Percentiles rank a stretch among this genome's conserved stretches.
Evolutionary conservation across 2,329 filamentous ascomycete species (phyloP).

Genomic region (Helotiales sp.): DNA sequence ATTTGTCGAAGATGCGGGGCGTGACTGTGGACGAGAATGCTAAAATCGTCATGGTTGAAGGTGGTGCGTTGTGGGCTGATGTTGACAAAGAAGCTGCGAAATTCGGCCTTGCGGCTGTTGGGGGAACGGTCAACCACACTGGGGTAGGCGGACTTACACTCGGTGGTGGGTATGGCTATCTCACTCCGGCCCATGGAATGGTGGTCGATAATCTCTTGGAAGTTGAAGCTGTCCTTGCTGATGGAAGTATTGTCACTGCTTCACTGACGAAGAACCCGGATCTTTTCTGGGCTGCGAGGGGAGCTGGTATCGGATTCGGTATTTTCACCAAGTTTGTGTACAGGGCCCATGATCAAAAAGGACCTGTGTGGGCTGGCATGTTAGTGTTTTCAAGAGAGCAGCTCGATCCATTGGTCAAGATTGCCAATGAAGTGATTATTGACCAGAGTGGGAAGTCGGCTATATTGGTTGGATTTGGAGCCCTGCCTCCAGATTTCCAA

Average conservation of each 20-base stretch:
- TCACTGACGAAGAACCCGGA: conserved; percentile 38
- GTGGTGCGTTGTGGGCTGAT: conserved; percentile 30
- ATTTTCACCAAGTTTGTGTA: conserved; percentile 29
- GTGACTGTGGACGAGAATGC: conserved; percentile 22
- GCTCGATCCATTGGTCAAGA: conserved; percentile 25
- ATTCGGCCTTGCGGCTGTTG: conserved; percentile 28
- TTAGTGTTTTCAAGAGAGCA: conserved; percentile 25
- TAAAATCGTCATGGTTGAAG: conserved; percentile 24
- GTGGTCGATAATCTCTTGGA: conserved; percentile 32
- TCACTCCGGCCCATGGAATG: conserved; percentile 49
- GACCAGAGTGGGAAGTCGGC: conserved; percentile 13
- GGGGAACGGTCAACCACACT: conserved; percentile 30
- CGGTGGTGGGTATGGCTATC: conserved; percentile 53
- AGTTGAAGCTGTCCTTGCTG: conserved; percentile 42
- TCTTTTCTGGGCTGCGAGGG: conserved; percentile 44
- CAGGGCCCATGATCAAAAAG: conserved; percentile 23
- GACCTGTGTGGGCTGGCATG: conserved; percentile 21
- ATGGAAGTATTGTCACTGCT: conserved; percentile 39
- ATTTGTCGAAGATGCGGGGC: conserved; percentile 31
- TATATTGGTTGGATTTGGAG: conserved; percentile 14
- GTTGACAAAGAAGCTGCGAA: conserved; percentile 27
- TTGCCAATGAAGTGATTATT: conserved; percentile 23
- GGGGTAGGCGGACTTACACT: conserved; percentile 33
- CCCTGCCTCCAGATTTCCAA: conserved; percentile 19
- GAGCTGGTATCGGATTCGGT: conserved; percentile 39